Base-by-base conservation (phyloP, 345 rosid genomes). In the Sisymbrium irio region DNA sequence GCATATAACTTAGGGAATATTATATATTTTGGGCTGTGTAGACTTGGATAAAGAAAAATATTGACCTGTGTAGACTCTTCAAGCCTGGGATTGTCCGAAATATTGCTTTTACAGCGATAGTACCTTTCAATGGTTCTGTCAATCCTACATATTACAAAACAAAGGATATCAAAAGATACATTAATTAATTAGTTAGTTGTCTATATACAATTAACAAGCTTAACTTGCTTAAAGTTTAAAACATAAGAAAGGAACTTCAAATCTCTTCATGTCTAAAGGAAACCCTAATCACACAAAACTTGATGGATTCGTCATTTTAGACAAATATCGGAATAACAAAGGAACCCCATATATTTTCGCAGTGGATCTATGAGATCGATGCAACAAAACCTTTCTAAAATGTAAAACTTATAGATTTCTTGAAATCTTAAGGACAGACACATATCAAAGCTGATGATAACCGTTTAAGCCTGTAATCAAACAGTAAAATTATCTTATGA, bases 1-100 rank as follows among this genome's bases (percentile, higher is more conserved):
- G 10, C 55, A 18, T 64, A 5, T 49, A 14, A 35, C 22, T 9
- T 49, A 8, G 0, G 25, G 25, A 18, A 47, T 47, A 46, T 11
- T 33, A 9, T 36, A 36, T 36, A 18, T 8, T 13, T 51, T 33
- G 47, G 85, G 91, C 86, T 86, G 88, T 11, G 84, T 82, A 57
- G 88, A 90, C 33, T 74, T 44, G 10, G 13, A 18, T 13, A 18
- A 33, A 4, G 11, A 44, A 47, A 4, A 32, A 65, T 18, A 4
- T 20, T 20, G 60, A 90, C 93, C 90, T 88, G 93, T 14, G 86
- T 86, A 60, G 86, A 90, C 28, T 74, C 88, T 73, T 86, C 87
- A 56, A 74, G 65, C 69, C 67, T 62, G 77, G 17, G 4, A 39
- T 78, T 57, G 72, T 87, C 91, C 49, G 77, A 87, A 28, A 84